Evolutionary conservation across 768 basidiomycete genomes (phyloP), one percentile per base, ranked within the genome.

Genomic region (Strobilomyces confusus): DNA sequence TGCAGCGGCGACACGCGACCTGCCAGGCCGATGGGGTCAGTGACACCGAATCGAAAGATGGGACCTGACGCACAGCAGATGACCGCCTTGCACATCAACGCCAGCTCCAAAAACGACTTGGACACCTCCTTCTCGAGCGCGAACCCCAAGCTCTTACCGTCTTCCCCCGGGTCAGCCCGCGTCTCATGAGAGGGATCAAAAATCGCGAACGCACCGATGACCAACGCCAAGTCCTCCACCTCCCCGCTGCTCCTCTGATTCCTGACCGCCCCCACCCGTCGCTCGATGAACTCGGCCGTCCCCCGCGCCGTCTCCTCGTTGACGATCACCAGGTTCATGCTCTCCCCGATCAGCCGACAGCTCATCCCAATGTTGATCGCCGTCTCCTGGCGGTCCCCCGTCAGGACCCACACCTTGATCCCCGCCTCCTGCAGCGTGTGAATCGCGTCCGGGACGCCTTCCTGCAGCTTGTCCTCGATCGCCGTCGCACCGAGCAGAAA

Each of bases 331-430:
- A 99, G 62, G 67, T 98, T 98, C 97, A 98, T 99, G 9, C 92
- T 94, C 72, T 99, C 97, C 6, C 93, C 92, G 47, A 99, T 98
- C 63, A 99, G 71, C 57, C 93, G 82, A 74, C 97, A 98, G 2
- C 94, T 95, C 80, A 98, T 86, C 48, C 97, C 97, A 58, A 99
- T 98, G 64, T 99, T 99, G 72, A 99, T 98, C 15, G 97, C 97
- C 1, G 97, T 99, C 72, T 99, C 97, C 73, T 99, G 97, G 59
- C 97, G 77, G 69, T 99, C 97, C 1, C 97, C 97, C 2, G 97
- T 99, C 47, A 99, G 74, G 9, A 99, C 95, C 97, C 97, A 99
- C 17, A 99, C 86, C 86, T 98, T 99, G 72, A 99, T 97, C 3
- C 97, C 97, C 34, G 97, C 97, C 81, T 91, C 92, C 63, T 99